Evolutionary conservation across 2,329 filamentous ascomycete genomes (phyloP), one percentile per base, ranked within the genome.

Genomic region (Aureobasidium leucospermi): DNA sequence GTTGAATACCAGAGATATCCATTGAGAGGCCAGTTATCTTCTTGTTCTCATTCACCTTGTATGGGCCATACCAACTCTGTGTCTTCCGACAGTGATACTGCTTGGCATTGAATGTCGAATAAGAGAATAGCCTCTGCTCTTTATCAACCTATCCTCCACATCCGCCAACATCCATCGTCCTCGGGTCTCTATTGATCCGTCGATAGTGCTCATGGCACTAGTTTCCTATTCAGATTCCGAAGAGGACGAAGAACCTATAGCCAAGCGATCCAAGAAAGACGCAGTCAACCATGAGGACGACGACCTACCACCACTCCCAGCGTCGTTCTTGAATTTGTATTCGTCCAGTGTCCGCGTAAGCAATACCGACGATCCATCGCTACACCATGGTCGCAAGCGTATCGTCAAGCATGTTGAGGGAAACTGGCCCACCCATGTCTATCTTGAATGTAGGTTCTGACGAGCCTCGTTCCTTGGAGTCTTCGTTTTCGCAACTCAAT

Each of bases 371-470:
- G 88, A 96, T 69, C 91, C 93, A 1, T 79, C 81, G 61, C 78
- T 97, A 60, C 94, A 99, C 72, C 88, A 87, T 34, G 94, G 94
- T 58, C 85, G 93, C 47, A 90, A 86, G 69, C 84, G 94, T 43
- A 82, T 87, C 60, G 88, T 85, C 51, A 92, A 93, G 28, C 94
- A 99, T 73, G 79, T 93, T 29, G 83, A 85, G 61, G 94, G 94
- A 62, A 90, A 91, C 72, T 99, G 94, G 94, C 90, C 93, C 1
- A 90, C 86, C 36, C 93, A 97, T 74, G 71, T 97, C 47, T 97
- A 96, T 72, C 79, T 96, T 60, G 93, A 97, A 76, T 99, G 94
- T 95, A 79, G 75, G 85, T 77, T n/a, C 23, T 23, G 23, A 23
- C 23, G 63, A 9, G 5, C 45, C 7, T 43, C 13, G 34, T 59